Conservation (phyloP, 139 green algal species). For the Deuterostichococcus epilithicus region DNA sequence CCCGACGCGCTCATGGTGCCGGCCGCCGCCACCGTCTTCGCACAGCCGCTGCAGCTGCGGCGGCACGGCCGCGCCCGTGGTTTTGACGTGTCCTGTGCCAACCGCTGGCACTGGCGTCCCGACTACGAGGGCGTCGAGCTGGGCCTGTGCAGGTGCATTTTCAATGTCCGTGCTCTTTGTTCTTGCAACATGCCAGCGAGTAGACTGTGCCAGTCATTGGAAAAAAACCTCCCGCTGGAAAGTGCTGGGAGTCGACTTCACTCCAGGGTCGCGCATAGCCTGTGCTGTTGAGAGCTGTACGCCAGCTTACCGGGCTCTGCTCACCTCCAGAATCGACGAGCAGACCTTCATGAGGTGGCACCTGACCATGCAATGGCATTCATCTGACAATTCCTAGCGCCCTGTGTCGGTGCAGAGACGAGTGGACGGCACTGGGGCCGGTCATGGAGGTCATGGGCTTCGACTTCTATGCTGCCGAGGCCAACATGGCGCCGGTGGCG, state of each 20-base stretch:
- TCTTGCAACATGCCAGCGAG: no score
- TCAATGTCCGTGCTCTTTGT: no score
- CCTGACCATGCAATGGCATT: no score
- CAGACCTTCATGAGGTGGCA: no score
- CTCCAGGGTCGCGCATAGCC: no score
- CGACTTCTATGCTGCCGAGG: conserved; percentile 55
- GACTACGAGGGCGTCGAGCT: conserved; percentile 71
- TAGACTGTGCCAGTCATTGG: no score
- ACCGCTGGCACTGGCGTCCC: conserved; percentile 56
- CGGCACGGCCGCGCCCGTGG: conserved; percentile 21
- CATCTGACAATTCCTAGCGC: no score
- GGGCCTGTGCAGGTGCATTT: conserved; percentile 22
- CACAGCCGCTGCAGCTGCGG: conserved; percentile 59
- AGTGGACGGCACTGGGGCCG: conserved; percentile 48
- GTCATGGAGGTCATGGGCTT: conserved; percentile 55
- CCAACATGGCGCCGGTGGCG: conserved; percentile 39
- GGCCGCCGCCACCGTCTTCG: conserved; percentile 48
- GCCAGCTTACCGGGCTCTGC: no score
- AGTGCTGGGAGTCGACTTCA: no score
- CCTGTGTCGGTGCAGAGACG: conserved; percentile 16
- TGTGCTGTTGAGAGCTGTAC: no score
- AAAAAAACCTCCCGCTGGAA: no score
- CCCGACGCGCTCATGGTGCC: conserved; percentile 51
- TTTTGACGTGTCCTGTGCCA: conserved; percentile 44
- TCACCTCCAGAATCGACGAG: no score